Conservation (phyloP, 371 early-diverging fungal species). For the Homolaphlyctis polyrhiza region DNA sequence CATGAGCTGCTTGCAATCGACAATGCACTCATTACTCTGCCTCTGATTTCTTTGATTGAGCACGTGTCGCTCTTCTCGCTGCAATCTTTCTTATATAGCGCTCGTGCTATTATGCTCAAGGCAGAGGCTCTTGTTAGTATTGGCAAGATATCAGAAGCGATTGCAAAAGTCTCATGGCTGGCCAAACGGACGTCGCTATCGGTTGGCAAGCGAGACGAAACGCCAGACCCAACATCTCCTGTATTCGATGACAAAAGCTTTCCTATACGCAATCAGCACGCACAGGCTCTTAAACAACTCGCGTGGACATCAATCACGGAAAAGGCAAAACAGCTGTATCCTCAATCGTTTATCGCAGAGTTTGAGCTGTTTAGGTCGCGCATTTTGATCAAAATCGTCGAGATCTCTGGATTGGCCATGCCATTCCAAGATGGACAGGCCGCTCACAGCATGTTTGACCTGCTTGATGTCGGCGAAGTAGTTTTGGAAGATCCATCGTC, state of each 20-base stretch:
- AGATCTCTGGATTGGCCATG: not conserved
- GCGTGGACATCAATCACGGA: not conserved
- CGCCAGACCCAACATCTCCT: not conserved
- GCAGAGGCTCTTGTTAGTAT: slow-evolving; percentile 9
- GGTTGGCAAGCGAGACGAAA: not conserved
- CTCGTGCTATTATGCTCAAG: slow-evolving; percentile 3
- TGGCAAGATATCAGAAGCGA: slow-evolving; percentile 10
- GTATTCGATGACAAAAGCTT: not conserved
- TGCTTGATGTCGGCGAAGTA: not conserved
- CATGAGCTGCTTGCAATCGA: slow-evolving; percentile 3
- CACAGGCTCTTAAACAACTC: not conserved
- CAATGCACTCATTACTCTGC: not conserved
- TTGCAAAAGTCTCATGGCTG: slow-evolving; percentile 3
- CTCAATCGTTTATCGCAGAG: not conserved
- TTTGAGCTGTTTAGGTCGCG: slow-evolving; percentile 9
- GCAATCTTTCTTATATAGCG: slow-evolving; percentile 6
- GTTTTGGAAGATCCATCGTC: no score
- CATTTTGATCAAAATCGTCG: slow-evolving; percentile 8
- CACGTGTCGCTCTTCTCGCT: not conserved
- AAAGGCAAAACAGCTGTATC: not conserved
- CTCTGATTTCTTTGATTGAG: slow-evolving; percentile 7
- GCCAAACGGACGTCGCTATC: not conserved
- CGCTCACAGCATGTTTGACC: not conserved
- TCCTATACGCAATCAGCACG: not conserved
- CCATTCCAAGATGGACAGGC: not conserved